These are phyloP conservation scores for Saccharomyces paradoxus DNA, from an alignment of 805 yeast genomes.

Conservation along the genomic window DNA sequence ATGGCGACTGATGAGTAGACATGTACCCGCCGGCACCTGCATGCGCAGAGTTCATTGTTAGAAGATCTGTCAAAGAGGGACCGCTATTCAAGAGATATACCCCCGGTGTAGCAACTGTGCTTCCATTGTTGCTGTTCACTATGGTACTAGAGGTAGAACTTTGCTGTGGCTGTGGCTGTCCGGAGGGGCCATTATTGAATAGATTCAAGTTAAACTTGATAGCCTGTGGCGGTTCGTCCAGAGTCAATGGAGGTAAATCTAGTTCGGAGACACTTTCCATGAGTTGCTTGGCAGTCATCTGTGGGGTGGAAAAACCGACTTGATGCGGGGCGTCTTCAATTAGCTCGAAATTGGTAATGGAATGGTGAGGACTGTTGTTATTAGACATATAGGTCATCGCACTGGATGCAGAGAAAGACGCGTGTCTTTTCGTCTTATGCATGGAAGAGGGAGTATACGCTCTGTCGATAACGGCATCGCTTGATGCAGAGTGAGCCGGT, in stretches of 20 bases:
- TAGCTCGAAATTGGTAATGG: conserved; percentile 6
- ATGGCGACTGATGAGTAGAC: neutral
- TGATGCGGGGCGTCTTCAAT: conserved; percentile 43
- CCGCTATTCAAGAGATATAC: conserved; percentile 19
- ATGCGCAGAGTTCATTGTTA: conserved; percentile 33
- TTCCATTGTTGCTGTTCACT: neutral
- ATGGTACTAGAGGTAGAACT: neutral
- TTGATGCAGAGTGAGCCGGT: neutral
- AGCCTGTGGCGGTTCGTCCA: neutral
- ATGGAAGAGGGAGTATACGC: neutral
- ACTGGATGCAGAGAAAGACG: conserved; percentile 35
- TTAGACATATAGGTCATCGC: conserved; percentile 28
- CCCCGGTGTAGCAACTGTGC: neutral
- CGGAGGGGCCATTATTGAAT: neutral
- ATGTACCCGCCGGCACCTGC: conserved; percentile 33
- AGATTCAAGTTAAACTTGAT: neutral
- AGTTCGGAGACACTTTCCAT: conserved; percentile 13
- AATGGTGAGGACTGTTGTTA: conserved; percentile 5
- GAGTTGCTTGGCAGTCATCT: conserved; percentile 44
- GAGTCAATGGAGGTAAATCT: conserved; percentile 12
- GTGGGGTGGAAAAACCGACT: conserved; percentile 78
- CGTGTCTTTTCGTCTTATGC: conserved; percentile 31
- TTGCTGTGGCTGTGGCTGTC: conserved; percentile 5
- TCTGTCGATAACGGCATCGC: neutral
- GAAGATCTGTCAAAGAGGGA: conserved; percentile 33